Evolutionary conservation across 2,329 filamentous ascomycete genomes (phyloP).

Genomic region (Penicillium sp.): DNA sequence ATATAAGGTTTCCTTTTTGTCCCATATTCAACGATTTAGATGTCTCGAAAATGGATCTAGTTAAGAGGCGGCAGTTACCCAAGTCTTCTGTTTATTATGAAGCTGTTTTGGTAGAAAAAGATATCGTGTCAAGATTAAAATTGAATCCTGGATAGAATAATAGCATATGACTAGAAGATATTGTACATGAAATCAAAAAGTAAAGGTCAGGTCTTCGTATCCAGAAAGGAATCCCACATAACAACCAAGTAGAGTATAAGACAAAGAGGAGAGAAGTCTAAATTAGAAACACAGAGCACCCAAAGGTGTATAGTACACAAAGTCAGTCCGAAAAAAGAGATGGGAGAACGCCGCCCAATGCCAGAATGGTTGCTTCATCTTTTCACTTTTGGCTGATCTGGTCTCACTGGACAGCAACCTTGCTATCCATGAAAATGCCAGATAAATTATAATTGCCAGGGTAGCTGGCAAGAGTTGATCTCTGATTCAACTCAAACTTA

Average conservation of each 20-base stretch:
- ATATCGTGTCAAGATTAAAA: background rate
- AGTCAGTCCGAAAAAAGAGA: conserved; percentile 13
- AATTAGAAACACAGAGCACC: conserved; percentile 13
- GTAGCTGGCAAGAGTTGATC: background rate
- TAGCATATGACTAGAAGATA: conserved; percentile 5
- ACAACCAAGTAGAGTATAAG: conserved; percentile 15
- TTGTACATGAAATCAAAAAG: conserved; percentile 10
- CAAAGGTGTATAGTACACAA: conserved; percentile 21
- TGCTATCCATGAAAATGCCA: background rate
- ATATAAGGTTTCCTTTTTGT: conserved; percentile 18
- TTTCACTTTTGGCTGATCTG: conserved; percentile 13
- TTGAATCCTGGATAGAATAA: conserved; percentile 7
- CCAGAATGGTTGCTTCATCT: conserved; percentile 21
- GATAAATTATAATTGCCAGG: background rate
- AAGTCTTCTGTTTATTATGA: background rate
- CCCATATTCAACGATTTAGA: conserved; percentile 15
- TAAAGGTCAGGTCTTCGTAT: conserved; percentile 8
- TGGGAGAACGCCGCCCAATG: conserved; percentile 31
- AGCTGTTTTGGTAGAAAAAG: background rate
- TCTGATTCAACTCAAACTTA: conserved; percentile 2
- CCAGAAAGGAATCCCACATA: conserved; percentile 6
- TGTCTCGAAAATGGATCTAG: conserved; percentile 16
- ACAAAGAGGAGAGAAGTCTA: conserved; percentile 25
- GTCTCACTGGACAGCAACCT: background rate
- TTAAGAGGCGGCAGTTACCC: conserved; percentile 3